phyloP scores from a whole-genome alignment of 2,329 filamentous ascomycete species.

The Phialocephala subalpina region DNA sequence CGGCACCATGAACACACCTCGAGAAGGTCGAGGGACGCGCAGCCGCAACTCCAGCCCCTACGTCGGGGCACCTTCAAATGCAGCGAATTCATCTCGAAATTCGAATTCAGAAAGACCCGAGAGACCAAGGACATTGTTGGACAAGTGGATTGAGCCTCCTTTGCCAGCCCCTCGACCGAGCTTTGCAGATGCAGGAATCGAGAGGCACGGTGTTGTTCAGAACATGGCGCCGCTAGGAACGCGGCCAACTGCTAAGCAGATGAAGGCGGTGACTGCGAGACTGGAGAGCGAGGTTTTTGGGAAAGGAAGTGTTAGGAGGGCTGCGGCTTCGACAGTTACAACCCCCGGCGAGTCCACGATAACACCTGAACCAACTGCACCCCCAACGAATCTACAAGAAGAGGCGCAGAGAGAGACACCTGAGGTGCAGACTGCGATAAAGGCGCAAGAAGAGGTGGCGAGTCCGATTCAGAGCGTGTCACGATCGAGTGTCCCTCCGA shows the following conservation, averaged over 20 bases:
- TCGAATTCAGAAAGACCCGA: conserved; percentile 29
- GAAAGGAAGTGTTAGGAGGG: conserved; percentile 30
- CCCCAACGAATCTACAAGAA: conserved; percentile 6
- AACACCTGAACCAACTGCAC: conserved; percentile 37
- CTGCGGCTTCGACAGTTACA: conserved; percentile 33
- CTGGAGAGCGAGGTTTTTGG: conserved; percentile 28
- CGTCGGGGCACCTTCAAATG: conserved; percentile 16
- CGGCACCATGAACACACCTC: conserved; percentile 40
- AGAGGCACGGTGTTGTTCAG: conserved; percentile 78
- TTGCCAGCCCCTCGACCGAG: conserved; percentile 65
- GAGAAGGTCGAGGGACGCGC: conserved; percentile 32
- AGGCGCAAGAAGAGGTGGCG: conserved; percentile 3
- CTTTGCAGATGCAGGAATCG: conserved; percentile 77
- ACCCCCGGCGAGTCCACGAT: conserved; percentile 36
- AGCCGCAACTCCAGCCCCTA: conserved; percentile 42
- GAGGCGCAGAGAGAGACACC: neutral
- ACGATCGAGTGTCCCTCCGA: conserved; percentile 24
- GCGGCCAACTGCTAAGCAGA: conserved; percentile 69
- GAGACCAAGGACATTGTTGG: conserved; percentile 38
- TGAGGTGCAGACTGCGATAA: too few species aligned
- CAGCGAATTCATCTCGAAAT: conserved; percentile 15
- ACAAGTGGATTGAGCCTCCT: conserved; percentile 65
- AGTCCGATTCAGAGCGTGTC: conserved; percentile 31
- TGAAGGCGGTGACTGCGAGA: conserved; percentile 50
- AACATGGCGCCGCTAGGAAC: conserved; percentile 85